phyloP scores from a whole-genome alignment of 2,329 filamentous ascomycete species.

The Blastomyces gilchristii region DNA sequence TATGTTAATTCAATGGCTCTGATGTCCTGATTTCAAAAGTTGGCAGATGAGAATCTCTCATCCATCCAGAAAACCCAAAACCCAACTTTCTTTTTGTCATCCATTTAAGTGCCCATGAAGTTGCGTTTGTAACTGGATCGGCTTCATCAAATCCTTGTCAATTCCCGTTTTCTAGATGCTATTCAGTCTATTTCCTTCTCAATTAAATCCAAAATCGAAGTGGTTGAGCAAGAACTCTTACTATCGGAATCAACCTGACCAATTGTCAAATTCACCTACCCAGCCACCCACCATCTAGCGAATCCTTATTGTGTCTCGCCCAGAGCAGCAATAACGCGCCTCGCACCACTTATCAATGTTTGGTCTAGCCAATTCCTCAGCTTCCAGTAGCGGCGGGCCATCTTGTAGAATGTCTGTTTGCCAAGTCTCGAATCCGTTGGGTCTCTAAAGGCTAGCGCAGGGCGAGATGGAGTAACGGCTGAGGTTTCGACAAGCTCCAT shows the following conservation, averaged over 20 bases:
- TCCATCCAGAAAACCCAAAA: neutral
- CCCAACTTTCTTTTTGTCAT: neutral
- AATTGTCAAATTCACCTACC: neutral
- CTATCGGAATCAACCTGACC: neutral
- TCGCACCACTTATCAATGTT: neutral
- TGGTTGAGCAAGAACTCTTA: neutral
- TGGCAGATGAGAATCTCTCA: neutral
- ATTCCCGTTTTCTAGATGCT: neutral
- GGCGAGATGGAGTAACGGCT: neutral
- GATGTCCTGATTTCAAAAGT: neutral
- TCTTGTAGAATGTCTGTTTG: neutral
- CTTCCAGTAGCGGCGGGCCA: neutral
- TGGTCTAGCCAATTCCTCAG: neutral
- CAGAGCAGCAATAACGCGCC: neutral
- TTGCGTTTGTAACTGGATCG: neutral
- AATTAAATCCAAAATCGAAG: neutral
- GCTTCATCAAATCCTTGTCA: neutral
- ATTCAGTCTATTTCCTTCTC: neutral
- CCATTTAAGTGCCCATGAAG: neutral
- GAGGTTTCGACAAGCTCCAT: neutral
- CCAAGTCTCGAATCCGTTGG: neutral
- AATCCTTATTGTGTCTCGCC: neutral
- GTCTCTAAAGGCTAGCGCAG: neutral
- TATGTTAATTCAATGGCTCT: slow-evolving; percentile 14
- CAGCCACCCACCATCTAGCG: neutral